A percentile compares a stretch with the other conserved stretches of the same genome.
These are phyloP conservation scores for Verbena officinalis DNA, from an alignment of 257 asterid genomes.

Conservation along the genomic window DNA sequence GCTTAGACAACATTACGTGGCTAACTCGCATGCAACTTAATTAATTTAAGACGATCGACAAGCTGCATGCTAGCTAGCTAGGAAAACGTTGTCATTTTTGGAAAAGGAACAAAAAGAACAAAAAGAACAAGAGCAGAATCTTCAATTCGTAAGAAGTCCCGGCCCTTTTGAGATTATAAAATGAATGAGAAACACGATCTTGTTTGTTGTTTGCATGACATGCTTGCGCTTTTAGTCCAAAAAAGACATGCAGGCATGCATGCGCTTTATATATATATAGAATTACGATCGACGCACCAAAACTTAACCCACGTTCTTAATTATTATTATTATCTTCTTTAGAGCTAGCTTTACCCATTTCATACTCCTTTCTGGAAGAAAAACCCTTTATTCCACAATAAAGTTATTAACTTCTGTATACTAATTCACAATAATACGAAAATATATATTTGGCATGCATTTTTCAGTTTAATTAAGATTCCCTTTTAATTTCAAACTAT, in stretches of 20 bases:
- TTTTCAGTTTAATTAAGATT: no score
- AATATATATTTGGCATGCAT: no score
- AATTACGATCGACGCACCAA: no score
- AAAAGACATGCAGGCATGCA: no score
- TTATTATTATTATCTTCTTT: no score
- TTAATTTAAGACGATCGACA: neutral
- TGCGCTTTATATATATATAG: no score
- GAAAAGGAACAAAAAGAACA: no score
- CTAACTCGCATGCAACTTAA: conserved; percentile 1
- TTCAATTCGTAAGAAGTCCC: no score
- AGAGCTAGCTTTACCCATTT: conserved; percentile 6
- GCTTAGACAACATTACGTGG: conserved; percentile 26
- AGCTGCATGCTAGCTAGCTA: no score
- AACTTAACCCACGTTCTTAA: neutral
- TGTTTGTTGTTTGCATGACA: neutral
- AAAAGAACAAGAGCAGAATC: neutral
- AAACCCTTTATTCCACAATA: conserved; percentile 9
- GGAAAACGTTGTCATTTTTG: neutral
- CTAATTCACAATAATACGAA: no score
- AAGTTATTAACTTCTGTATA: neutral
- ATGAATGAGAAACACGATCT: conserved; percentile 1
- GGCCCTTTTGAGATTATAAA: no score
- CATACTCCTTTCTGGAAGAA: conserved; percentile 11
- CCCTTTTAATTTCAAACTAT: no score
- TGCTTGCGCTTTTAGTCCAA: conserved; percentile 17